Conservation (phyloP, 148 eudicot genomes). For the Simmondsia chinensis region DNA sequence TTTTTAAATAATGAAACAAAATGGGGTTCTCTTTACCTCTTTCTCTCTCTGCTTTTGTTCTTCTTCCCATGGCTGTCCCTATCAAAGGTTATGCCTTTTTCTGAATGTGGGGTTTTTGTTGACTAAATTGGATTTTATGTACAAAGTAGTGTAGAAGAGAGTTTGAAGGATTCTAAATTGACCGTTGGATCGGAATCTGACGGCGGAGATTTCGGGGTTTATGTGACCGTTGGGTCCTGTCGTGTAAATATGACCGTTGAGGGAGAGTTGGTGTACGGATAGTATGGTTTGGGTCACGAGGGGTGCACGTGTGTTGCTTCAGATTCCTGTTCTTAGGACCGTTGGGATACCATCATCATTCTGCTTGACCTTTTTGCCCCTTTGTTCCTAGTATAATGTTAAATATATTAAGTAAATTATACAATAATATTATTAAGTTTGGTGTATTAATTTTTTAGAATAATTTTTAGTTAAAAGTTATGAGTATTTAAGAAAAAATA, state of each 20-base stretch:
- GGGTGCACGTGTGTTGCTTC: constrained; percentile 30
- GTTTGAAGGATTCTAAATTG: constrained; percentile 3
- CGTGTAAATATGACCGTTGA: constrained; percentile 65
- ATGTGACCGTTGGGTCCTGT: constrained; percentile 38
- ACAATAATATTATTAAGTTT: too few species aligned
- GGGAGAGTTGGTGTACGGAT: constrained; percentile 27
- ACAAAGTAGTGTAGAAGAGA: neutral
- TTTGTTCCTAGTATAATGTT: too few species aligned
- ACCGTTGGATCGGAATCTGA: constrained; percentile 51
- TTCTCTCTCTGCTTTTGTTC: constrained; percentile 4
- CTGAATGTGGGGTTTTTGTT: constrained; percentile 7
- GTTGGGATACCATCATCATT: too few species aligned
- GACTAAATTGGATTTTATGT: constrained; percentile 16
- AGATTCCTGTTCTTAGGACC: too few species aligned
- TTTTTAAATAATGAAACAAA: constrained; percentile 24
- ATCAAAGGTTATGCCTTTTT: constrained; percentile 18
- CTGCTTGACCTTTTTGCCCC: too few species aligned
- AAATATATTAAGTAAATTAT: too few species aligned
- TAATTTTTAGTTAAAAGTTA: too few species aligned
- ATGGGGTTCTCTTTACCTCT: constrained; percentile 2
- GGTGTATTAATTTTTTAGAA: too few species aligned
- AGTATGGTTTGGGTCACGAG: constrained; percentile 10
- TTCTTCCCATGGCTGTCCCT: constrained; percentile 15
- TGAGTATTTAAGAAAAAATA: too few species aligned
- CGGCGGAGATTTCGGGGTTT: constrained; percentile 26